Evolutionary conservation across 805 yeast genomes (phyloP).

Genomic region (Schwanniomyces sp.): DNA sequence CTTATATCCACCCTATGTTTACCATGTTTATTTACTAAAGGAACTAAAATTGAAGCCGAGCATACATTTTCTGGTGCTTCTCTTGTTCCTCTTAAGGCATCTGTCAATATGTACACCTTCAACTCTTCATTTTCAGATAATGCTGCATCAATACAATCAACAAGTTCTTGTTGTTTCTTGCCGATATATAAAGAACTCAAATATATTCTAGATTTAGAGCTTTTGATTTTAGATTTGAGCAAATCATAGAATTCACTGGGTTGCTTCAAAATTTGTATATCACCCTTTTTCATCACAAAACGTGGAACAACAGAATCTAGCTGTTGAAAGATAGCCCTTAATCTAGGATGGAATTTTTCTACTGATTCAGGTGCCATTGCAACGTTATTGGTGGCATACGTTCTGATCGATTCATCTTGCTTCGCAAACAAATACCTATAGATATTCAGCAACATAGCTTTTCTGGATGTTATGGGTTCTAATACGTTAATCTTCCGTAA

Average conservation of each 20-base stretch:
- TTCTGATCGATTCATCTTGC: conserved; percentile 6
- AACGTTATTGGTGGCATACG: conserved; percentile 29
- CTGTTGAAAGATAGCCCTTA: conserved; percentile 46
- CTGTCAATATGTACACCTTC: conserved; percentile 72
- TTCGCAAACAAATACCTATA: conserved; percentile 21
- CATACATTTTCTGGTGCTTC: conserved; percentile 75
- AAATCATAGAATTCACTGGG: conserved; percentile 74
- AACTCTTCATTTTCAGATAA: conserved; percentile 58
- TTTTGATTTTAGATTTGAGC: conserved; percentile 59
- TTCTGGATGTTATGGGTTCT: neutral
- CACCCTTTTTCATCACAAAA: conserved; percentile 55
- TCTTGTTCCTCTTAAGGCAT: conserved; percentile 89
- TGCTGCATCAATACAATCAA: conserved; percentile 62
- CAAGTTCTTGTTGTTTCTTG: conserved; percentile 72
- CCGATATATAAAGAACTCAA: conserved; percentile 88
- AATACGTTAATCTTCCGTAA: neutral
- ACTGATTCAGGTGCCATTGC: conserved; percentile 14
- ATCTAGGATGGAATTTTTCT: conserved; percentile 42
- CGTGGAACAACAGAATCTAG: conserved; percentile 67
- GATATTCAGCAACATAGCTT: conserved; percentile 23
- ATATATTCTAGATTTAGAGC: conserved; percentile 68
- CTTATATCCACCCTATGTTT: conserved; percentile 71
- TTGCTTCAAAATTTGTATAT: conserved; percentile 58
- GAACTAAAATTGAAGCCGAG: conserved; percentile 72
- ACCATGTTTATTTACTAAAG: conserved; percentile 64